Evolutionary conservation across 331 rosid genomes (phyloP), one percentile per base, ranked within the genome.

Genomic region (Cydonia oblonga): DNA sequence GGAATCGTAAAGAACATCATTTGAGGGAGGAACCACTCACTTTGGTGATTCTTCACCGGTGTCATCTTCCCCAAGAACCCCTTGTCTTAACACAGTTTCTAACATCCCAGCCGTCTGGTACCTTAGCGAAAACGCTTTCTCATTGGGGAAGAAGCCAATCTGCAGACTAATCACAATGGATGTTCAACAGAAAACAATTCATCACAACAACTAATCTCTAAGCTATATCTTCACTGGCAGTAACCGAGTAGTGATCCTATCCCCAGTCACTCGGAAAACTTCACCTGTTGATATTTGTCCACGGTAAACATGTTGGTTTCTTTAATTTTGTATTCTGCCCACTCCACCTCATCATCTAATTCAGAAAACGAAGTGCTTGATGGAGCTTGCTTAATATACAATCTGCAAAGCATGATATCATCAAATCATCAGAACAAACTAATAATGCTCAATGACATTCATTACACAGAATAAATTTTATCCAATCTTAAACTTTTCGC

Each of bases 71-170:
- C 98, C 97, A 59, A 95, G 89, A 70, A 91, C 88, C 58, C 98
- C 97, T 84, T 88, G 90, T 77, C 97, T 83, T 75, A 95, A 70
- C 44, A 89, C 96, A 9, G 86, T 81, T 35, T 95, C 98, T 74
- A 95, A 79, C 98, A 93, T 93, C 73, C 96, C 98, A 58, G 92
- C 97, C 14, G 98, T 91, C 74, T 89, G 97, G 90, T 95, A 95
- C 84, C 98, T 86, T 66, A 95, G 84, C 10, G 96, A 80, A 88
- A 87, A 93, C 9, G 98, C 98, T 82, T 73, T 91, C 85, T 88
- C 96, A 12, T 86, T 76, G 72, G 97, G 90, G 75, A 91, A 93
- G 82, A 86, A 88, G 68, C 98, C 96, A 78, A 93, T 83, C 97
- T 93, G 98, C 90, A 93, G 85, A 77, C 98, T 93, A 93, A 69